Evolutionary conservation across 345 rosid genomes (phyloP).

Genomic region (Fremontodendron californicum): DNA sequence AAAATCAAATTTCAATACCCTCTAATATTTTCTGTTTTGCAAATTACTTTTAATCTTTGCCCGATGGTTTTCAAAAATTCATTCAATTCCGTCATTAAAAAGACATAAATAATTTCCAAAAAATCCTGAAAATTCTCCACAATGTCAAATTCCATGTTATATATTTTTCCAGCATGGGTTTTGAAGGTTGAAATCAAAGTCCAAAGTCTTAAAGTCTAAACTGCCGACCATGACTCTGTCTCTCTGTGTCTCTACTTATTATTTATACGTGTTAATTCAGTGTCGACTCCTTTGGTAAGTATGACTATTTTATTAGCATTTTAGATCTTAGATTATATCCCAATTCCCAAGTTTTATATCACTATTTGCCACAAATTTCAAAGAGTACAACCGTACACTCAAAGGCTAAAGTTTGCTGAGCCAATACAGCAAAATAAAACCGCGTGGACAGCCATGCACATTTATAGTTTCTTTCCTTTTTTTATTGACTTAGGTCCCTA

Average conservation of each 20-base stretch:
- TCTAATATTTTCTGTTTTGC: too few species aligned
- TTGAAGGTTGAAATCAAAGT: neutral
- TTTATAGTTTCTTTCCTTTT: conserved; percentile 1
- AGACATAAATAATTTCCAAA: neutral
- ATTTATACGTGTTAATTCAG: neutral
- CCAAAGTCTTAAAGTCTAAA: too few species aligned
- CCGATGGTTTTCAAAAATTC: too few species aligned
- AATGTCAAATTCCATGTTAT: neutral
- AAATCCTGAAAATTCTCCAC: neutral
- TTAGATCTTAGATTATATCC: neutral
- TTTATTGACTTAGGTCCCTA: conserved; percentile 9
- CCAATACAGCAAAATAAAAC: conserved; percentile 8
- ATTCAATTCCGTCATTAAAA: too few species aligned
- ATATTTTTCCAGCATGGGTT: neutral
- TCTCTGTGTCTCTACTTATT: neutral
- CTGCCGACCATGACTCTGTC: conserved; percentile 4
- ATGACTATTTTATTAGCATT: neutral
- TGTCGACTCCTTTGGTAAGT: neutral
- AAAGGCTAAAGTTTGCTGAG: neutral
- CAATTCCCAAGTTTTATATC: neutral
- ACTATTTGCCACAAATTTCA: neutral
- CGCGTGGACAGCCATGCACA: conserved; percentile 44
- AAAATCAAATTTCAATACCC: too few species aligned
- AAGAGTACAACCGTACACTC: neutral
- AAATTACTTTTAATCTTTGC: too few species aligned